These are phyloP conservation scores for Aureobasidium sp. DNA, from an alignment of 2,329 filamentous ascomycete genomes.

Conservation along the genomic window DNA sequence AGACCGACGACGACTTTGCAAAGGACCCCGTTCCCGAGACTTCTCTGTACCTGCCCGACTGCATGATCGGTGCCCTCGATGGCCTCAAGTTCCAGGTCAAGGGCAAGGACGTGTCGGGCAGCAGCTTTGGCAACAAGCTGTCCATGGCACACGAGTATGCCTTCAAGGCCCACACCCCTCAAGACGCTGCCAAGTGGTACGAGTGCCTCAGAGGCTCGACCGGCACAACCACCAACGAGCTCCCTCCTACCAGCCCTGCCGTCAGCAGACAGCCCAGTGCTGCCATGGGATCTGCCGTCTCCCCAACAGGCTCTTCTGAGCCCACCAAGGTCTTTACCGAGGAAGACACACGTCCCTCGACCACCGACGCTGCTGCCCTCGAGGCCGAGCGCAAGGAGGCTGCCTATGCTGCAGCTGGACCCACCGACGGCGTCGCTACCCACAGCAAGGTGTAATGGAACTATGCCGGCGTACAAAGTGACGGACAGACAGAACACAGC, in stretches of 20 bases:
- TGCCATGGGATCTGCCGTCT: not conserved
- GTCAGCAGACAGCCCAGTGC: slow-evolving; percentile 16
- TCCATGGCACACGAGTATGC: slow-evolving; percentile 70
- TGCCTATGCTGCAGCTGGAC: slow-evolving; percentile 3
- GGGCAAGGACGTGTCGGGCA: slow-evolving; percentile 81
- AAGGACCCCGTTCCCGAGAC: slow-evolving; percentile 76
- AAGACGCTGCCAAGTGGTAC: slow-evolving; percentile 81
- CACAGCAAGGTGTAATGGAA: not conserved
- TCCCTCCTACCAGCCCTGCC: slow-evolving; percentile 30
- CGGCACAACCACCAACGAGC: slow-evolving; percentile 41
- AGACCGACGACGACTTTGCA: slow-evolving; percentile 71
- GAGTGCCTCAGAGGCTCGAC: slow-evolving; percentile 59
- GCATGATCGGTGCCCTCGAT: slow-evolving; percentile 62
- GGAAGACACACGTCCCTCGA: slow-evolving; percentile 4
- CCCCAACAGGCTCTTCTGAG: not conserved
- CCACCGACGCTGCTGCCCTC: slow-evolving; percentile 13
- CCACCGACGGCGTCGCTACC: slow-evolving; percentile 12
- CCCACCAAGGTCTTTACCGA: slow-evolving; percentile 8
- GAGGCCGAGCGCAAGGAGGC: slow-evolving; percentile 17
- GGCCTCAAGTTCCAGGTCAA: slow-evolving; percentile 90
- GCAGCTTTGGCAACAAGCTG: slow-evolving; percentile 71
- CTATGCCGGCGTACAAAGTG: not conserved
- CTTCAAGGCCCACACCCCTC: slow-evolving; percentile 79
- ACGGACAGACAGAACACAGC: not conserved
- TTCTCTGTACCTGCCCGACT: slow-evolving; percentile 88